A percentile compares a stretch with the other conserved stretches of the same genome.
These are phyloP conservation scores for Calocybe cyanea DNA, from an alignment of 768 basidiomycete species.

Conservation along the genomic window DNA sequence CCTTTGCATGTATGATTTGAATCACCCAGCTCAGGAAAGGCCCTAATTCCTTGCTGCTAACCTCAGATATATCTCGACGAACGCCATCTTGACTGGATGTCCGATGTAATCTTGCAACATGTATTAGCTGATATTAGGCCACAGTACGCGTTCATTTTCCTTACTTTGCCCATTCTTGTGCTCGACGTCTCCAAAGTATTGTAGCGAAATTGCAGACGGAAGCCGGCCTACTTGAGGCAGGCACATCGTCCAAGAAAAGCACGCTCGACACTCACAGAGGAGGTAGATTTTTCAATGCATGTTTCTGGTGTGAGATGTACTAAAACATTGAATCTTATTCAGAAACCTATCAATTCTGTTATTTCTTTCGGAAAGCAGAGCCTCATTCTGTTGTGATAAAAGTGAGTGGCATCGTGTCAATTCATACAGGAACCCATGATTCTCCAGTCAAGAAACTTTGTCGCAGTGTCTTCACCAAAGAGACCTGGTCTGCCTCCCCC, in stretches of 20 bases:
- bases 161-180: constrained; percentile 2
- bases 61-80: constrained; percentile 71
- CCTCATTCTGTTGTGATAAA: constrained; percentile 81
- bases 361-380: constrained; percentile 81
- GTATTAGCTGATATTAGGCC: constrained; percentile 79
- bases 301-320: too few relatives aligned
- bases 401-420: constrained; percentile 35
- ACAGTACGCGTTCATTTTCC: constrained; percentile 34
- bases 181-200: constrained; percentile 39
- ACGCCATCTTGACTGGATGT: constrained; percentile 88
- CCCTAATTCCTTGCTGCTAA: constrained; percentile 24
- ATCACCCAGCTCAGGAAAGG: neutral
- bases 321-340: constrained; percentile 4
- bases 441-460: constrained; percentile 36
- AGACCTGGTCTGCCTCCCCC: constrained; percentile 19
- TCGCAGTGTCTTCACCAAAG: constrained; percentile 25
- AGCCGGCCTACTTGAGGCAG: constrained; percentile 36
- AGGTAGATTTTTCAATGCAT: constrained; percentile 47
- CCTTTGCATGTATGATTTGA: constrained; percentile 61
- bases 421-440: neutral
- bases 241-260: constrained; percentile 54
- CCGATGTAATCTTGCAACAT: constrained; percentile 71
- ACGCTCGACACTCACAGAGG: constrained; percentile 83
- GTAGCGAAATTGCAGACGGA: constrained; percentile 64
- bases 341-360: constrained; percentile 91